Percentiles rank a stretch among this genome's conserved stretches.
These are phyloP conservation scores for Exsudoporus frostii DNA, from an alignment of 768 basidiomycete species.

Conservation along the genomic window DNA sequence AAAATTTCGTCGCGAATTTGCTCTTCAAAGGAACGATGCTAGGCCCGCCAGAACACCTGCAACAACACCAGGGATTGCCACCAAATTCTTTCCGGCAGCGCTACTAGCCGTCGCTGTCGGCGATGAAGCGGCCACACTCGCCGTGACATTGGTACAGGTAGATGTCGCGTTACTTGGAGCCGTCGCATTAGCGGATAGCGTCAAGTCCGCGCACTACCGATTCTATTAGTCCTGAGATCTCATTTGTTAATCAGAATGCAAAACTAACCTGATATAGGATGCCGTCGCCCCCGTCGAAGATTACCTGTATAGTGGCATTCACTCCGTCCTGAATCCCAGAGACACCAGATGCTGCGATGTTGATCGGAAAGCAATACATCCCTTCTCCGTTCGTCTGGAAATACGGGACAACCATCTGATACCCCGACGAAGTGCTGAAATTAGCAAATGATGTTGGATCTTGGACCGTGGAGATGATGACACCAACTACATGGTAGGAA, in stretches of 20 bases:
- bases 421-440: conserved; percentile 47
- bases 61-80: conserved; percentile 5
- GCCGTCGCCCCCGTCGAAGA: conserved; percentile 71
- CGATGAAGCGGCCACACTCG: conserved; percentile 9
- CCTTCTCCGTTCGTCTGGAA: conserved; percentile 56
- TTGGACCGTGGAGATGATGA: conserved; percentile 51
- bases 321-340: conserved; percentile 54
- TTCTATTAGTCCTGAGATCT: not conserved
- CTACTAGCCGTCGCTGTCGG: conserved; percentile 18
- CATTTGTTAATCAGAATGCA: not conserved
- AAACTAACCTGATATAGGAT: conserved; percentile 58
- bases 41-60: conserved; percentile 11
- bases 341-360: conserved; percentile 50
- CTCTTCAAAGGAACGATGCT: conserved; percentile 9
- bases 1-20: not conserved
- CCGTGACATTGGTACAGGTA: conserved; percentile 34
- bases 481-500: conserved; percentile 40
- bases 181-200: conserved; percentile 52
- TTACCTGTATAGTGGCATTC: conserved; percentile 71
- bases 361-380: conserved; percentile 61
- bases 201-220: conserved; percentile 74
- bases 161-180: conserved; percentile 42
- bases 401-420: conserved; percentile 43
- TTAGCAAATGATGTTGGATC: conserved; percentile 62
- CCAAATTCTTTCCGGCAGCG: conserved; percentile 15